Conservation (phyloP, 331 rosid genomes). For the Quercus phellos region DNA sequence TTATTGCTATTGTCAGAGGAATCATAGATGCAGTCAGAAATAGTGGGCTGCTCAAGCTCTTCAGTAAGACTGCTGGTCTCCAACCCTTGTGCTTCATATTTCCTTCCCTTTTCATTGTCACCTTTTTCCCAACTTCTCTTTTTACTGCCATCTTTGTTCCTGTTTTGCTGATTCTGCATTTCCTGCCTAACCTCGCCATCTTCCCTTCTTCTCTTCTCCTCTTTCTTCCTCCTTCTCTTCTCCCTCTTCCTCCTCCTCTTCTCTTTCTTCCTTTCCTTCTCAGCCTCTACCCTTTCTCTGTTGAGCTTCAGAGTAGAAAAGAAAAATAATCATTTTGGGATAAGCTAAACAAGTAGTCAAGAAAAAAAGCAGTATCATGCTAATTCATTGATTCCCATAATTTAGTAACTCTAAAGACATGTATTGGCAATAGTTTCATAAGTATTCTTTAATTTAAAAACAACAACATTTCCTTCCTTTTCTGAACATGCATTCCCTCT, state of each 20-base stretch:
- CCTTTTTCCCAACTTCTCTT: neutral
- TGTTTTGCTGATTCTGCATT: neutral
- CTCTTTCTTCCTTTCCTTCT: neutral
- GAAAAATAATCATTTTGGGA: neutral
- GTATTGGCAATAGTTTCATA: neutral
- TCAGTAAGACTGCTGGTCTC: neutral
- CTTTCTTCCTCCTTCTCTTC: neutral
- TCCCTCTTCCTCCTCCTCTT: neutral
- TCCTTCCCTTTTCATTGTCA: neutral
- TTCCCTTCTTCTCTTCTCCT: neutral
- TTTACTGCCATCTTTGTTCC: neutral
- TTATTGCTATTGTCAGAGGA: neutral
- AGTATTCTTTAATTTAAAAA: too few species aligned
- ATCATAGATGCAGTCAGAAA: neutral
- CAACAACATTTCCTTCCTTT: too few species aligned
- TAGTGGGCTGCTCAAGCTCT: neutral
- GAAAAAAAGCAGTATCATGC: neutral
- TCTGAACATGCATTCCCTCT: too few species aligned
- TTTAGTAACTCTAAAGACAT: neutral
- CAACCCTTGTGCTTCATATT: neutral
- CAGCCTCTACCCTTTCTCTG: slow-evolving; percentile 2
- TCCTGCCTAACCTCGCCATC: neutral
- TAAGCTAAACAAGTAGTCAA: neutral
- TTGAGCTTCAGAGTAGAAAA: slow-evolving; percentile 7
- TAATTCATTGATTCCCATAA: neutral